Evolutionary conservation across 2,329 filamentous ascomycete genomes (phyloP), one percentile per base, ranked within the genome.

Genomic region (Epichloe bromicola): DNA sequence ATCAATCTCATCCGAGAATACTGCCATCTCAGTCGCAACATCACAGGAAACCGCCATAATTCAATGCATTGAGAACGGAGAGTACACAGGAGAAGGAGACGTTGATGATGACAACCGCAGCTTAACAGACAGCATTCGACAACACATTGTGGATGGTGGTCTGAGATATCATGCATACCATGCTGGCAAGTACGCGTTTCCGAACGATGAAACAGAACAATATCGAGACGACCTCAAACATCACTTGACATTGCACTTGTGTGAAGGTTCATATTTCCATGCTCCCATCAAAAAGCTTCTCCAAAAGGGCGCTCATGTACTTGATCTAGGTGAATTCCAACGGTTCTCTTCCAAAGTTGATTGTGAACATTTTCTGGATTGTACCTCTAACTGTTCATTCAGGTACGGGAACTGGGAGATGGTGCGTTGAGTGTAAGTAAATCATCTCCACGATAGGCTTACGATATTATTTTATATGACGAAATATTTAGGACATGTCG

Each of bases 331-430:
- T 69, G 59, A 51, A 67, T 11, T 30, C 10, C 30, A 11, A 30
- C 30, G 3, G 1, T 30, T 30, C 30, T 30, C 30, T 30, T 30
- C 30, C 30, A 30, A 30, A 30, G 30, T 30, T 30, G 30, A 33
- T 11, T 5, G 1, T 5, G 1, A 26, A 44, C 17, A 19, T 7
- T 17, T 17, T 47, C 17, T 26, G 20, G 36, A 11, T 7, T 23
- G 12, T 37, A 15, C 8, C 6, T 26, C 44, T 49, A 26, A 51
- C 12, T 23, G 47, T 39, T 47, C 48, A 12, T 52, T 43, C 49
- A 74, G 72, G 72, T 19, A 76, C 74, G 5, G 74, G 74, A 11
- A 76, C 73, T 10, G 74, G 74, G 2, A 70, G 70, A 52, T 77
- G 74, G 74, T 70, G 69, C 43, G 67, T 75, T 44, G 70, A 76